These are phyloP conservation scores for Spirogloea muscicola DNA, from an alignment of 139 green algal genomes.

Conservation along the genomic window DNA sequence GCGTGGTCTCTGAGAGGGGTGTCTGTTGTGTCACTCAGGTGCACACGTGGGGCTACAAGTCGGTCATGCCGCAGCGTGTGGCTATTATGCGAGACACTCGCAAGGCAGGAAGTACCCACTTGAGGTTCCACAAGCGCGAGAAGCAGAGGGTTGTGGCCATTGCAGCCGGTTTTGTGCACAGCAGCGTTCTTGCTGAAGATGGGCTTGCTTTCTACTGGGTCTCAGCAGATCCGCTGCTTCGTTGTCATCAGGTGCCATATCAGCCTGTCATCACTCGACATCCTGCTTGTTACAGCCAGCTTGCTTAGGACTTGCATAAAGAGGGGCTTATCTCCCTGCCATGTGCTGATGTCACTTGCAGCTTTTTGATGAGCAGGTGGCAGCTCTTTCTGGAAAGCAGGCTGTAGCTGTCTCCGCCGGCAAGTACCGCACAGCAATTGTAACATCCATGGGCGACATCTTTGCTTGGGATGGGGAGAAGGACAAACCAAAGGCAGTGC, in stretches of 20 bases:
- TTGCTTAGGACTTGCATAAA: no score
- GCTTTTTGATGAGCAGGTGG: background rate
- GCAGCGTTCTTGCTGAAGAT: constrained; percentile 59
- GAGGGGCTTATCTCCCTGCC: no score
- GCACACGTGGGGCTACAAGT: constrained; percentile 31
- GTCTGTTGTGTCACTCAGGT: constrained; percentile 24
- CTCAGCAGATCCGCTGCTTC: constrained; percentile 13
- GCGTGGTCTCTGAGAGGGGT: no score
- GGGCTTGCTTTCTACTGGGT: constrained; percentile 79
- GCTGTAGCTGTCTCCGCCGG: constrained; percentile 68
- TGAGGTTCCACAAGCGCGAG: constrained; percentile 37
- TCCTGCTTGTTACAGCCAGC: no score
- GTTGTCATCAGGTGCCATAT: constrained; percentile 11
- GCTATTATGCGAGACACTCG: constrained; percentile 18
- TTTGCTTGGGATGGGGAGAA: constrained; percentile 70
- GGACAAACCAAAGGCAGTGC: no score
- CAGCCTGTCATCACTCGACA: no score
- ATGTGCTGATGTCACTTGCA: no score
- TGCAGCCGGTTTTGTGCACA: constrained; percentile 82
- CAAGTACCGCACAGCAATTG: constrained; percentile 79
- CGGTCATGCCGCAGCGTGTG: constrained; percentile 34
- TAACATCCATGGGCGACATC: constrained; percentile 70
- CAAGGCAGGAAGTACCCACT: background rate
- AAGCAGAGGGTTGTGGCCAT: constrained; percentile 57
- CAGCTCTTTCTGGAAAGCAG: constrained; percentile 53